phyloP scores from a whole-genome alignment of 768 basidiomycete species.

The Hydnum rufescens region DNA sequence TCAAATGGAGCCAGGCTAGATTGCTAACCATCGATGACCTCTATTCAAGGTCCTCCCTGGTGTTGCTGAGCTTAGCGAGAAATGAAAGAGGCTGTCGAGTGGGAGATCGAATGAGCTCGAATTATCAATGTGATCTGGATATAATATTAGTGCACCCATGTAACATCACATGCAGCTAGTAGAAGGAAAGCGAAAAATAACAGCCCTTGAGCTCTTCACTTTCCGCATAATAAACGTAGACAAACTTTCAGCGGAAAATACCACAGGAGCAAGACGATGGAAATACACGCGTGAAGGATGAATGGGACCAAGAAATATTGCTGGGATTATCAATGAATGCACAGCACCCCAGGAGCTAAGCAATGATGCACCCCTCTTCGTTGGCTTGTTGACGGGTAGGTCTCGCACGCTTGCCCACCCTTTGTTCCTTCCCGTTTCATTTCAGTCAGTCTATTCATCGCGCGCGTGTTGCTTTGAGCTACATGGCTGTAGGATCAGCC shows the following conservation, averaged over 20 bases:
- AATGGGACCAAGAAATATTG: not conserved
- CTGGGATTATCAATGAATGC: too few species aligned
- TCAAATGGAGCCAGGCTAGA: too few species aligned
- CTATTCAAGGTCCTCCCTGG: slow-evolving; percentile 58
- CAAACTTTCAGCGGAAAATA: not conserved
- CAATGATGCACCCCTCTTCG: slow-evolving; percentile 75
- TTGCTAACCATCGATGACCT: slow-evolving; percentile 11
- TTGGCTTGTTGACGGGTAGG: slow-evolving; percentile 88
- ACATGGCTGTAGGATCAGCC: not conserved
- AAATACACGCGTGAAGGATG: not conserved
- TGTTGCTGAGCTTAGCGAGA: slow-evolving; percentile 78
- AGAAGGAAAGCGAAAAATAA: not conserved
- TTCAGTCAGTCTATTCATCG: slow-evolving; percentile 89
- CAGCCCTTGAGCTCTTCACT: not conserved
- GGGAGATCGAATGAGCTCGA: not conserved
- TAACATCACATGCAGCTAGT: not conserved
- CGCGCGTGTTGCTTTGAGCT: slow-evolving; percentile 98
- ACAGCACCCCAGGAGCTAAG: slow-evolving; percentile 3
- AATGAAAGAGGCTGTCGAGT: slow-evolving; percentile 20
- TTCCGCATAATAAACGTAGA: not conserved
- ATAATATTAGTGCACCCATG: not conserved
- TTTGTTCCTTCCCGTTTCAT: slow-evolving; percentile 80
- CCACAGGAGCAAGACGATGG: not conserved
- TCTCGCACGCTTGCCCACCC: slow-evolving; percentile 50
- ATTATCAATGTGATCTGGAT: too few species aligned